Conservation (phyloP, 2,329 filamentous ascomycete species). For the Botrytis sinoallii region DNA sequence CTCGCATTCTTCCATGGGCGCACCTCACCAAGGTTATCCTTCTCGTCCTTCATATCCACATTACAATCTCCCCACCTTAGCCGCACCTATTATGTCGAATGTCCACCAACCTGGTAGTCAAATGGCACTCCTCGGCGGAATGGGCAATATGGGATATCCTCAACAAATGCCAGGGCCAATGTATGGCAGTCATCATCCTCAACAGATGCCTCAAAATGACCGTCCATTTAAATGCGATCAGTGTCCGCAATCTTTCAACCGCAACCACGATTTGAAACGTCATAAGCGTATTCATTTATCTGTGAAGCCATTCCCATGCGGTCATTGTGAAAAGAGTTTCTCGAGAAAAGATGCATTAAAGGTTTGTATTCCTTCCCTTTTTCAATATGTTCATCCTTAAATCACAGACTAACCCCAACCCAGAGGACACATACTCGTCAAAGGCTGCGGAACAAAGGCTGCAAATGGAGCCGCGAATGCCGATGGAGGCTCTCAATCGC, state of each 20-base stretch:
- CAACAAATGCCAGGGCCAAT: slow-evolving; percentile 50
- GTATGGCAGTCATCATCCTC: slow-evolving; percentile 55
- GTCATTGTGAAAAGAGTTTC: slow-evolving; percentile 91
- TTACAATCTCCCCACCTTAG: slow-evolving; percentile 60
- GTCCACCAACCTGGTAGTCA: slow-evolving; percentile 70
- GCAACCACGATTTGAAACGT: slow-evolving; percentile 93
- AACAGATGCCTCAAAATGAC: slow-evolving; percentile 61
- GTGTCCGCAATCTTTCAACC: slow-evolving; percentile 90
- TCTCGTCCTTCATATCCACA: slow-evolving; percentile 45
- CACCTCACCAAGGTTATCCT: slow-evolving; percentile 52
- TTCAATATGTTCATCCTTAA: slow-evolving; percentile 20
- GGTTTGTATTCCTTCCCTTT: slow-evolving; percentile 54
- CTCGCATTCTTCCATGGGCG: slow-evolving; percentile 48
- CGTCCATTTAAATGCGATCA: slow-evolving; percentile 92
- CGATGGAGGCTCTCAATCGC: slow-evolving; percentile 32
- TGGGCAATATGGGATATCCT: slow-evolving; percentile 48
- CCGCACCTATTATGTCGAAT: slow-evolving; percentile 72
- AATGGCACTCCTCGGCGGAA: slow-evolving; percentile 63
- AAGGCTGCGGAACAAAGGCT: slow-evolving; percentile 57
- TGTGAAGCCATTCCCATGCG: slow-evolving; percentile 93
- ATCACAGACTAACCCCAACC: slow-evolving; percentile 33
- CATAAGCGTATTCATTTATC: slow-evolving; percentile 94
- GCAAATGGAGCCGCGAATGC: slow-evolving; percentile 24
- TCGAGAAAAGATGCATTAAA: slow-evolving; percentile 95
- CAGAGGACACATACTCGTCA: slow-evolving; percentile 67